phyloP scores from a whole-genome alignment of 305 asterid genomes.

The Withania somnifera region DNA sequence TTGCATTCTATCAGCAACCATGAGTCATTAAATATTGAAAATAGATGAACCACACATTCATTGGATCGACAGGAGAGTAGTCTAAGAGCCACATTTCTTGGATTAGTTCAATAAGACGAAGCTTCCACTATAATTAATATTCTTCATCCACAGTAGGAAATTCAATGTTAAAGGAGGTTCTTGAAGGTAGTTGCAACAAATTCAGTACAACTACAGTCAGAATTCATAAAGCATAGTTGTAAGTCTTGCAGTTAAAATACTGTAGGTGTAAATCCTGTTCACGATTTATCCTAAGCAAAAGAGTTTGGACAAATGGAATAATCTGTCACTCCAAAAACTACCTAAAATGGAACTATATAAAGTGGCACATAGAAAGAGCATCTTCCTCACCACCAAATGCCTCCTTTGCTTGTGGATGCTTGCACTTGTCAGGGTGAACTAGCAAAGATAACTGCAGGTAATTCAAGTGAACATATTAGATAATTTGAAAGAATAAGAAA shows the following conservation, averaged over 20 bases:
- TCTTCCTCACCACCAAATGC: slow-evolving; percentile 77
- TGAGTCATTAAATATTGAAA: background rate
- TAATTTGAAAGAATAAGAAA: slow-evolving; percentile 3
- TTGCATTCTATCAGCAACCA: background rate
- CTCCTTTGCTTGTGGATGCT: slow-evolving; percentile 97
- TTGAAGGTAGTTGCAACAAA: background rate
- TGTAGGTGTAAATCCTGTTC: background rate
- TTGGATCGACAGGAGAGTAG: background rate
- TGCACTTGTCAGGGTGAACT: slow-evolving; percentile 99
- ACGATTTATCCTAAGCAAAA: background rate
- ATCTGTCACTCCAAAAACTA: background rate
- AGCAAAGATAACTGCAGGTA: slow-evolving; percentile 70
- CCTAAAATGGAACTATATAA: background rate
- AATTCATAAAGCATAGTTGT: background rate
- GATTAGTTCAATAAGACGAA: background rate
- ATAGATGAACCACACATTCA: background rate
- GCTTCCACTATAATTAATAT: background rate
- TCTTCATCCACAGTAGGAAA: background rate
- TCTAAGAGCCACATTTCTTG: background rate
- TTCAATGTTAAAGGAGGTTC: background rate
- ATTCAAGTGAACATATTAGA: background rate
- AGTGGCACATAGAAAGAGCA: background rate
- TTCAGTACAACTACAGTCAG: background rate
- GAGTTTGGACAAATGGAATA: background rate
- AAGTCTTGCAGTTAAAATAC: background rate